Evolutionary conservation across 495 filamentous ascomycete genomes (phyloP).

Genomic region (Penicillium soppii): DNA sequence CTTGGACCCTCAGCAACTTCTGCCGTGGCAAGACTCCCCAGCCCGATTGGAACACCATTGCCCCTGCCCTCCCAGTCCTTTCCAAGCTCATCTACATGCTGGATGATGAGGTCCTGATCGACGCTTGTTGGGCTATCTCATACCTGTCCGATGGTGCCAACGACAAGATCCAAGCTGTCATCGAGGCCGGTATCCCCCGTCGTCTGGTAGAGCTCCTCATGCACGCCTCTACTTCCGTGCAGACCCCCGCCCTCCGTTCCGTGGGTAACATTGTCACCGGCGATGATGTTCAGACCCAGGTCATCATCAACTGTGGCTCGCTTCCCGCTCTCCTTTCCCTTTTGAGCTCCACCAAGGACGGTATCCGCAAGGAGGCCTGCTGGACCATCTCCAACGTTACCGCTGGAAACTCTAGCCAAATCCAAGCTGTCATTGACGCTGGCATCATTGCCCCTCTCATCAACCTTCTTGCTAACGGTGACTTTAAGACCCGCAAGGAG

Average conservation of each 20-base stretch:
- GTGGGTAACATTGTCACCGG: slow-evolving; percentile 99
- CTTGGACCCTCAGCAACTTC: slow-evolving; percentile 99
- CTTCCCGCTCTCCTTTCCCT: slow-evolving; percentile 89
- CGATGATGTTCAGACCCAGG: slow-evolving; percentile 97
- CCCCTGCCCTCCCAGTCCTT: slow-evolving; percentile 93
- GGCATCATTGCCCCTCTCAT: slow-evolving; percentile 96
- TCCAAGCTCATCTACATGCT: slow-evolving; percentile 97
- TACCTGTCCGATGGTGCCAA: slow-evolving; percentile 99
- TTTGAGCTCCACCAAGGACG: slow-evolving; percentile 94
- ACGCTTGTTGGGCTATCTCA: slow-evolving; percentile 99
- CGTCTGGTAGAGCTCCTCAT: slow-evolving; percentile 96
- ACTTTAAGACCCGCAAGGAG: slow-evolving; percentile 99
- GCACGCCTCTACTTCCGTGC: slow-evolving; percentile 98
- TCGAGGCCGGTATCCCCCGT: slow-evolving; percentile 96
- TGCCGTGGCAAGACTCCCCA: slow-evolving; percentile 99
- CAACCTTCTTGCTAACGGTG: slow-evolving; percentile 90
- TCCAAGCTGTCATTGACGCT: slow-evolving; percentile 94
- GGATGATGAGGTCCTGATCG: slow-evolving; percentile 97
- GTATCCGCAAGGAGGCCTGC: slow-evolving; percentile 98
- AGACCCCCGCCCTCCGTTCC: slow-evolving; percentile 94
- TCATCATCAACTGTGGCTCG: slow-evolving; percentile 98
- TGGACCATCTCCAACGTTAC: slow-evolving; percentile 99
- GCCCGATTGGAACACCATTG: slow-evolving; percentile 95
- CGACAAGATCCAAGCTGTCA: slow-evolving; percentile 99
- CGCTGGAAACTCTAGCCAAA: slow-evolving; percentile 95